phyloP scores from a whole-genome alignment of 108 stramenopile species.

The Asterionellopsis glacialis region DNA sequence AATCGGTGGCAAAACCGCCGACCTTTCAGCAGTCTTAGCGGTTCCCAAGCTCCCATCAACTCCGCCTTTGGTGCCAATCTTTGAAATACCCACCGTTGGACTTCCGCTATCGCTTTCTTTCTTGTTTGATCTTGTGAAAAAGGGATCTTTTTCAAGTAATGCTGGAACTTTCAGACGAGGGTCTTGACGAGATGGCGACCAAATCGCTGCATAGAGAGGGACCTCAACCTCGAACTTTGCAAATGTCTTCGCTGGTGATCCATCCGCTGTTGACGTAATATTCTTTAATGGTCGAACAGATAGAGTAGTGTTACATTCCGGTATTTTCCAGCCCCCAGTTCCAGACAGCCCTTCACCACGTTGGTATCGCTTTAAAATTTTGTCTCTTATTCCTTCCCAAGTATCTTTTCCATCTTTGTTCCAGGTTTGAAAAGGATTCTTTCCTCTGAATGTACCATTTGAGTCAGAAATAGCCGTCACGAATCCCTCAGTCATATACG shows the following conservation, averaged over 20 bases:
- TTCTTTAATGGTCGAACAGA: constrained; percentile 82
- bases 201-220: constrained; percentile 70
- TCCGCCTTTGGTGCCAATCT: no score
- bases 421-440: constrained; percentile 17
- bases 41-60: no score
- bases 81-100: no score
- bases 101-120: no score
- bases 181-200: constrained; percentile 48
- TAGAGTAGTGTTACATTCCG: constrained; percentile 54
- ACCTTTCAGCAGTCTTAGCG: no score
- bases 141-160: constrained; percentile 60
- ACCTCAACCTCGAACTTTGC: constrained; percentile 85
- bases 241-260: constrained; percentile 72
- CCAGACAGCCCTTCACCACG: constrained; percentile 67
- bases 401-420: constrained; percentile 20
- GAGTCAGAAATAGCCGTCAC: constrained; percentile 76
- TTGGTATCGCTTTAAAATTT: constrained; percentile 23
- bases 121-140: background rate
- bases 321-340: constrained; percentile 65
- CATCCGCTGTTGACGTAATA: constrained; percentile 58
- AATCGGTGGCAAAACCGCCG: no score
- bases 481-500: constrained; percentile 71
- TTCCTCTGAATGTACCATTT: constrained; percentile 46
- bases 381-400: constrained; percentile 30
- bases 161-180: constrained; percentile 41